Evolutionary conservation across 768 basidiomycete genomes (phyloP), one percentile per base, ranked within the genome.

Genomic region (Mycena epipterygia): DNA sequence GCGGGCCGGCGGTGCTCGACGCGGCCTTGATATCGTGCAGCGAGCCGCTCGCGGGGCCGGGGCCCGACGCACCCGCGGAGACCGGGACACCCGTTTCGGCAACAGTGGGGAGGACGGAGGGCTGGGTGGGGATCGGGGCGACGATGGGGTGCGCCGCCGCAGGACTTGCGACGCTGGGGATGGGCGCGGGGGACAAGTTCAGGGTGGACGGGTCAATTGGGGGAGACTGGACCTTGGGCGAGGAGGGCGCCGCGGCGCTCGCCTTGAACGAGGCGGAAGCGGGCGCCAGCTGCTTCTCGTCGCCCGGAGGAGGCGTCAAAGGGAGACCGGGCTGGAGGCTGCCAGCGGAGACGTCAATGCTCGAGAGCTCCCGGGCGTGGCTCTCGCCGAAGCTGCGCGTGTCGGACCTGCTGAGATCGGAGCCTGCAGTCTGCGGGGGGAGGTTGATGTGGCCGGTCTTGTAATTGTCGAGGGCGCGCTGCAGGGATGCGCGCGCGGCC

Each of bases 371-470:
- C 39, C 81, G 85, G 0, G 92, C 93, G 75, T 96, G 95, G 42
- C 90, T 95, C 80, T 92, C 93, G 23, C 95, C 95, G 76, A 96
- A 96, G 79, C 92, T 94, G 65, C 88, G 88, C 0, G 92, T 93
- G 75, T 95, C 92, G 5, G 91, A 91, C 68, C 91, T 84, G 68
- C 86, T 85, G 44, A 94, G 85, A 76, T 92, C 90, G n/a, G 86
- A 80, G 7, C 84, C 82, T 32, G 83, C 79, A 17, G 79, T 70
- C 19, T 86, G 84, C 14, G 84, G 79, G 42, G 85, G 83, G 14
- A 94, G 83, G 46, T 84, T 85, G 74, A 88, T 86, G 67, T 88
- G 85, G 0, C 94, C 94, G 2, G 89, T 89, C 76, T 88, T 89
- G 82, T 93, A 95, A 73, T 91, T 88, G 78, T 96, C 94, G 39